Conservation (phyloP, 371 early-diverging fungal species). For the Umbelopsis sp. region DNA sequence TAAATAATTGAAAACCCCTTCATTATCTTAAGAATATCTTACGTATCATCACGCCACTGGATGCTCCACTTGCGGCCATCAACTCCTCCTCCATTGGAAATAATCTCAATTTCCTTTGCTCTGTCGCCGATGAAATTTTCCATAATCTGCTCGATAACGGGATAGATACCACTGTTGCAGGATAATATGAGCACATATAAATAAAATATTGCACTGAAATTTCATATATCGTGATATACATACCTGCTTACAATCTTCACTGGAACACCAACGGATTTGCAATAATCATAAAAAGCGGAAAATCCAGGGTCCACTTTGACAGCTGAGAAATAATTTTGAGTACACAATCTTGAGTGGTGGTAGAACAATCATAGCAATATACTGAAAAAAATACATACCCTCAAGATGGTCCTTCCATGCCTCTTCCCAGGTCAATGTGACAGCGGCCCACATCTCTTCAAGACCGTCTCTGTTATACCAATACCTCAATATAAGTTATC, state of each 20-base stretch:
- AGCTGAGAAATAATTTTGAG: constrained; percentile 35
- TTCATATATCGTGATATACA: neutral
- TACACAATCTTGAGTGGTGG: neutral
- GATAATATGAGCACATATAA: neutral
- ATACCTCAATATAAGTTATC: no score
- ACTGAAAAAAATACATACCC: constrained; percentile 26
- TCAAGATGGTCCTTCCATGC: constrained; percentile 58
- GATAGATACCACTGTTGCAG: constrained; percentile 45
- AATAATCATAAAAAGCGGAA: constrained; percentile 50
- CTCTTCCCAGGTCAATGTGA: constrained; percentile 63
- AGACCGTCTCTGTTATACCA: constrained; percentile 36
- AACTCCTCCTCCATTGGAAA: constrained; percentile 52
- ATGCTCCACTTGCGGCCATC: constrained; percentile 57
- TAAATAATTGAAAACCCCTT: neutral
- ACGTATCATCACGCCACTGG: constrained; percentile 60
- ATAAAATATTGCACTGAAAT: neutral
- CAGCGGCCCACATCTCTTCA: constrained; percentile 62
- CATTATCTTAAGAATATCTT: constrained; percentile 15
- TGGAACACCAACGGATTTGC: constrained; percentile 47
- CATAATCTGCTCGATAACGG: constrained; percentile 52
- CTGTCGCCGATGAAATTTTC: constrained; percentile 45
- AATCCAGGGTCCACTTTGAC: constrained; percentile 55
- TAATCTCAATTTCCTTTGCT: constrained; percentile 47
- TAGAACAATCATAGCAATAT: neutral
- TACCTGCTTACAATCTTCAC: constrained; percentile 63